These are phyloP conservation scores for Lumnitzera racemosa DNA, from an alignment of 345 rosid species.

Conservation along the genomic window DNA sequence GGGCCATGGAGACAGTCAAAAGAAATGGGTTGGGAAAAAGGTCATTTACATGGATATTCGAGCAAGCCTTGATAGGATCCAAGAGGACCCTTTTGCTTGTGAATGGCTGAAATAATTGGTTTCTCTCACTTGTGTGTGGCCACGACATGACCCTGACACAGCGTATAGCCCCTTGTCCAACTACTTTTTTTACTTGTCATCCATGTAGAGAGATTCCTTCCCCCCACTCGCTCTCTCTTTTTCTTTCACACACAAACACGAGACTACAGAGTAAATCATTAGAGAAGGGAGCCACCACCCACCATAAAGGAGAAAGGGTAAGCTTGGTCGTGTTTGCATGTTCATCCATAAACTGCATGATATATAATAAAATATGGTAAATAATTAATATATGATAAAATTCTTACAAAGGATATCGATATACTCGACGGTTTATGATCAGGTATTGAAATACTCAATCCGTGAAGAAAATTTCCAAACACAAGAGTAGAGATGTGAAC, in stretches of 20 bases:
- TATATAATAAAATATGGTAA: no score
- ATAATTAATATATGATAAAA: no score
- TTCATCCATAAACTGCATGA: no score
- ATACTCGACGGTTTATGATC: no score
- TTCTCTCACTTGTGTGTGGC: not conserved
- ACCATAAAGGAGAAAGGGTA: no score
- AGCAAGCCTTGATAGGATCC: constrained; percentile 22
- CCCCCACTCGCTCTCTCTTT: not conserved
- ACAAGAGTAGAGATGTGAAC: no score
- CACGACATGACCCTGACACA: constrained; percentile 5
- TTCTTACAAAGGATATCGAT: no score
- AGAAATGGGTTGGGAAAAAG: constrained; percentile 14
- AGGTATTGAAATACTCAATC: no score
- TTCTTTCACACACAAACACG: constrained; percentile 10
- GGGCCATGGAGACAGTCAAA: constrained; percentile 18
- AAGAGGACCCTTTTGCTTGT: constrained; percentile 19
- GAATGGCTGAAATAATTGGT: not conserved
- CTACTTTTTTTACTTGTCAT: not conserved
- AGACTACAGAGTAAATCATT: constrained; percentile 8
- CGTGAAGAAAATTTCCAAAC: no score
- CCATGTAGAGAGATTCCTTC: constrained; percentile 10
- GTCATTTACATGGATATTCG: constrained; percentile 2
- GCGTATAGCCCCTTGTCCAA: not conserved
- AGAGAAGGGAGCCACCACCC: constrained; percentile 27
- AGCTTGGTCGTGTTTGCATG: no score